These are phyloP conservation scores for Rhizophora apiculata DNA, from an alignment of 345 rosid species.

Conservation along the genomic window DNA sequence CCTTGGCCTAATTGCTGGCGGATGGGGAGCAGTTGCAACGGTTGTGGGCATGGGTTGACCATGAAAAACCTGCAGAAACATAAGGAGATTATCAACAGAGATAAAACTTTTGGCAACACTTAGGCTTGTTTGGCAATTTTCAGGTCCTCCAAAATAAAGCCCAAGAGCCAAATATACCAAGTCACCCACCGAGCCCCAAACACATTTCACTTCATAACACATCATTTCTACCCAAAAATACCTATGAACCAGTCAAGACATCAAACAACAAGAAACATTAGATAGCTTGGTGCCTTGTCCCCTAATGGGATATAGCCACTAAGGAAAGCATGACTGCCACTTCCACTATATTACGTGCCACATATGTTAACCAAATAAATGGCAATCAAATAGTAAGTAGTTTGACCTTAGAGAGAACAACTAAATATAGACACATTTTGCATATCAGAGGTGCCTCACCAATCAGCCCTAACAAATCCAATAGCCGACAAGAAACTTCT, in stretches of 20 bases:
- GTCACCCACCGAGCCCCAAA: neutral
- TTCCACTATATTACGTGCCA: neutral
- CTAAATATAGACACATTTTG: neutral
- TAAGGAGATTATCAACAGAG: conserved; percentile 9
- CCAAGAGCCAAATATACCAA: neutral
- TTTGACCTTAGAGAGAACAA: neutral
- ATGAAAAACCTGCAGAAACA: conserved; percentile 64
- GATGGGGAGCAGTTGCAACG: conserved; percentile 76
- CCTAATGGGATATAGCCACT: neutral
- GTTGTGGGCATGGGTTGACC: conserved; percentile 81
- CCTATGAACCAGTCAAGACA: neutral
- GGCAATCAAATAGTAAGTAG: neutral
- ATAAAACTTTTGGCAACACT: neutral
- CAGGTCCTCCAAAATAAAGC: neutral
- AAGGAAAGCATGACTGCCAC: neutral
- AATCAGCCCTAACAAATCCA: neutral
- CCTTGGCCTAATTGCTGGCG: conserved; percentile 92
- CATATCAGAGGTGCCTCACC: neutral
- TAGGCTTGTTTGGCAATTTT: too few relatives aligned
- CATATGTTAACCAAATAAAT: neutral
- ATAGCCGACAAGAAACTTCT: conserved; percentile 7
- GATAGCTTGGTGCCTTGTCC: neutral
- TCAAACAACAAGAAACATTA: neutral
- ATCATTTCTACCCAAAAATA: neutral
- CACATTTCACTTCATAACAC: neutral